Conservation (phyloP, 2,329 filamentous ascomycete genomes). For the Talaromyces funiculosus region DNA sequence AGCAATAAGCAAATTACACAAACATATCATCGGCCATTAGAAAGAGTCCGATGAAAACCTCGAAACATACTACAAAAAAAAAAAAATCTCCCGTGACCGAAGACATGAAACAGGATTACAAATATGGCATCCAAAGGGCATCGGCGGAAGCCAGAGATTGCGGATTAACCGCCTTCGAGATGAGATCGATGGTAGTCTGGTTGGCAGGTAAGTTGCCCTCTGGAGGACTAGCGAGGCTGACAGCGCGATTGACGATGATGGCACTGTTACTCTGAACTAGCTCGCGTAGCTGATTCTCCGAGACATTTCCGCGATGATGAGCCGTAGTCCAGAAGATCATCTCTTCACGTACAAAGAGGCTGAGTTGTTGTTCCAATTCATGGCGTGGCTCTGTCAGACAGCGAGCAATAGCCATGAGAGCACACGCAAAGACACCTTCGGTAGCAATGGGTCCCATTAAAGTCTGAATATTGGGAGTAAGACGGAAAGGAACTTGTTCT, state of each 20-base stretch:
- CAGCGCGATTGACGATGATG: slow-evolving; percentile 82
- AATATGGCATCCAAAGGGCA: slow-evolving; percentile 94
- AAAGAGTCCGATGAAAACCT: not conserved
- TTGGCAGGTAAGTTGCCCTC: slow-evolving; percentile 80
- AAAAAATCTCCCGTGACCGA: too few species aligned
- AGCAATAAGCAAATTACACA: not conserved
- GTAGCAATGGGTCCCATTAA: slow-evolving; percentile 93
- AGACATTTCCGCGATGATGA: slow-evolving; percentile 60
- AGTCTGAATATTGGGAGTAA: slow-evolving; percentile 92
- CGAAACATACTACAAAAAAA: too few species aligned
- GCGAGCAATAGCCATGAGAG: slow-evolving; percentile 92
- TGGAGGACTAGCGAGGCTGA: slow-evolving; percentile 73
- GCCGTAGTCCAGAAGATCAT: slow-evolving; percentile 96
- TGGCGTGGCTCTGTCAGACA: slow-evolving; percentile 76
- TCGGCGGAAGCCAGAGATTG: slow-evolving; percentile 83
- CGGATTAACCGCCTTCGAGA: slow-evolving; percentile 89
- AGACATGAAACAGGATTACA: slow-evolving; percentile 47
- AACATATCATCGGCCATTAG: not conserved
- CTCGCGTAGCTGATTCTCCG: slow-evolving; percentile 66
- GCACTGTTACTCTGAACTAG: slow-evolving; percentile 82
- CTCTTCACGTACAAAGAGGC: slow-evolving; percentile 92
- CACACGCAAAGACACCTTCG: slow-evolving; percentile 92
- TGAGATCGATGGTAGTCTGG: slow-evolving; percentile 92
- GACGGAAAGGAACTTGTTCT: slow-evolving; percentile 92
- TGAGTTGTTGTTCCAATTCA: slow-evolving; percentile 91